Conservation (phyloP, 148 eudicot genomes). For the Cornus controversa region DNA sequence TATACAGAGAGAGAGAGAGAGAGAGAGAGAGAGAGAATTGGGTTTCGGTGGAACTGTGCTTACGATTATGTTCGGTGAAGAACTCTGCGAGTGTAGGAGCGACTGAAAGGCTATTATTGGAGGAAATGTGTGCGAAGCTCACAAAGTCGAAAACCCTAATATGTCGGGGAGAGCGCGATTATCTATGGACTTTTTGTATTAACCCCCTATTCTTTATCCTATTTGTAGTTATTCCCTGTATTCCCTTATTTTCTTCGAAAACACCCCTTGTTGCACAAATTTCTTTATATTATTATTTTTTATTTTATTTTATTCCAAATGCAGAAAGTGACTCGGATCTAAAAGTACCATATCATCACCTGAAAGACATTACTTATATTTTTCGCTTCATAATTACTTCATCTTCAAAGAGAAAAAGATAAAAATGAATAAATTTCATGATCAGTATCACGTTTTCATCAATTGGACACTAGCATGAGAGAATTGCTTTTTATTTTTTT, state of each 20-base stretch:
- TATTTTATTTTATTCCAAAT: too few relatives aligned
- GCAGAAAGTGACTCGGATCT: too few relatives aligned
- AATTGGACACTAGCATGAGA: too few relatives aligned
- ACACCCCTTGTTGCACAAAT: neutral
- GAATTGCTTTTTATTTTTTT: too few relatives aligned
- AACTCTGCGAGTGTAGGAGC: slow-evolving; percentile 4
- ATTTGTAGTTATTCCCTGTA: neutral
- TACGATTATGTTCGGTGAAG: neutral
- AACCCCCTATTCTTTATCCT: neutral
- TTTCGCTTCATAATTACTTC: too few relatives aligned
- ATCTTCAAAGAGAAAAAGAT: too few relatives aligned
- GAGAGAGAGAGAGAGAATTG: slow-evolving; percentile 8
- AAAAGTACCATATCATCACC: too few relatives aligned
- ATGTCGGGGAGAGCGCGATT: slow-evolving; percentile 9
- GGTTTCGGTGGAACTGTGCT: neutral
- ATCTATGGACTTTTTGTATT: neutral
- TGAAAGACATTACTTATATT: too few relatives aligned
- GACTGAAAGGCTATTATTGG: neutral
- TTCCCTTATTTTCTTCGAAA: neutral
- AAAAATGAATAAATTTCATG: too few relatives aligned
- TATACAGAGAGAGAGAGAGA: slow-evolving; percentile 9
- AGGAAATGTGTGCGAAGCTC: neutral
- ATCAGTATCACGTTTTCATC: too few relatives aligned
- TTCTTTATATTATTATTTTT: too few relatives aligned
- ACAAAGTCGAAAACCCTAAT: slow-evolving; percentile 9